These are phyloP conservation scores for Globomyces pollinis-pini DNA, from an alignment of 192 early-diverging fungal genomes.

Conservation along the genomic window DNA sequence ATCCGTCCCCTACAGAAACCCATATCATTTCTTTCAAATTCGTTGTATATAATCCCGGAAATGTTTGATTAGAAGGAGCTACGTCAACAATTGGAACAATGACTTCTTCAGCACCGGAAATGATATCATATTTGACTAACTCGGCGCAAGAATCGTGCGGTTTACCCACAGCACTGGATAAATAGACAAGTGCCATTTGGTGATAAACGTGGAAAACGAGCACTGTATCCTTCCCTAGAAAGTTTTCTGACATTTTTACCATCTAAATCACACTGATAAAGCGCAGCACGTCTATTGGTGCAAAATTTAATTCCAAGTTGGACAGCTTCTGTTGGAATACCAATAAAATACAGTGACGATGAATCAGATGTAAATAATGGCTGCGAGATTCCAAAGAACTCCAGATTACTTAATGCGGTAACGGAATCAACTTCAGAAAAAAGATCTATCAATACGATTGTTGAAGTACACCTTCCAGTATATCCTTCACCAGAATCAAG, in stretches of 20 bases:
- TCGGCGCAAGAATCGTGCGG: slow-evolving; percentile 60
- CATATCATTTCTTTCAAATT: slow-evolving; percentile 32
- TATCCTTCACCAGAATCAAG: slow-evolving; percentile 70
- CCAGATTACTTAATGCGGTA: background rate
- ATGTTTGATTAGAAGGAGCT: slow-evolving; percentile 29
- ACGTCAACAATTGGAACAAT: slow-evolving; percentile 15
- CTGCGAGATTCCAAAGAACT: slow-evolving; percentile 4
- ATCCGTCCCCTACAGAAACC: background rate
- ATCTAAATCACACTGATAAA: slow-evolving; percentile 46
- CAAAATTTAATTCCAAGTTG: slow-evolving; percentile 59
- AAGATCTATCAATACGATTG: slow-evolving; percentile 34
- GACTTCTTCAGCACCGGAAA: slow-evolving; percentile 14
- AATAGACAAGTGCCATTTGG: slow-evolving; percentile 52
- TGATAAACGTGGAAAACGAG: slow-evolving; percentile 56
- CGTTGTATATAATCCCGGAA: slow-evolving; percentile 64
- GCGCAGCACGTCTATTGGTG: slow-evolving; percentile 53
- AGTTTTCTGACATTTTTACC: slow-evolving; percentile 23
- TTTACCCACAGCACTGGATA: slow-evolving; percentile 53
- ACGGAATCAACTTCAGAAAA: background rate
- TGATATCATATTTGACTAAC: slow-evolving; percentile 32
- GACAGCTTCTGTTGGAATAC: slow-evolving; percentile 49
- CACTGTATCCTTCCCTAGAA: slow-evolving; percentile 18
- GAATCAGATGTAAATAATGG: slow-evolving; percentile 28
- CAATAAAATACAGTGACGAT: slow-evolving; percentile 62
- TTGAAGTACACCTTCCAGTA: slow-evolving; percentile 47